Percentiles rank a stretch among this genome's conserved stretches.
Conservation (phyloP, 1,139 yeast genomes). For the Candida neerlandica region DNA sequence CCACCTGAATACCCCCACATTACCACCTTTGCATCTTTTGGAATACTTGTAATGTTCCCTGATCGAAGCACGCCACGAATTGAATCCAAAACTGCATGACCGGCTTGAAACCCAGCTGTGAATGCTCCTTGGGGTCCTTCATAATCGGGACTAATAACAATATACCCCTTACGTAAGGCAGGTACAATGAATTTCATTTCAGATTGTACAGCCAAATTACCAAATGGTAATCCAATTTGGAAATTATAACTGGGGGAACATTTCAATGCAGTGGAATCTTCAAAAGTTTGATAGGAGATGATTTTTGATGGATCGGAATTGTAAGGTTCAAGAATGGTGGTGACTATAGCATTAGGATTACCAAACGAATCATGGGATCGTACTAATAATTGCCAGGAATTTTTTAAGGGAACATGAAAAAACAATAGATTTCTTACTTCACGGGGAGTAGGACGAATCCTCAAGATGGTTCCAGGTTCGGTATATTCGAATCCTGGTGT, state of each 20-base stretch:
- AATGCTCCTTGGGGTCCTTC: conserved; percentile 25
- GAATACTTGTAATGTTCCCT: conserved; percentile 23
- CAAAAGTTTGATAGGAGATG: conserved; percentile 21
- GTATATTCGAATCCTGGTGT: conserved; percentile 27
- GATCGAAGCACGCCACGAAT: conserved; percentile 24
- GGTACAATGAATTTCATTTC: conserved; percentile 24
- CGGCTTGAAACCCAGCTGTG: conserved; percentile 27
- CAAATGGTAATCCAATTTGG: conserved; percentile 14
- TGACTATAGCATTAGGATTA: conserved; percentile 31
- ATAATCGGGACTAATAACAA: conserved; percentile 29
- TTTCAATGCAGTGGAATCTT: conserved; percentile 17
- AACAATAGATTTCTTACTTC: conserved; percentile 19
- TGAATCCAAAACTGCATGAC: conserved; percentile 26
- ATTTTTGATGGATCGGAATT: conserved; percentile 26
- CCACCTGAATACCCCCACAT: conserved; percentile 38
- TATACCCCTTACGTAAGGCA: conserved; percentile 29
- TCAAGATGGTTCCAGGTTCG: conserved; percentile 29
- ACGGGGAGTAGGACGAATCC: conserved; percentile 25
- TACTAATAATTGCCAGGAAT: conserved; percentile 35
- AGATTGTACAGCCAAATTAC: conserved; percentile 18
- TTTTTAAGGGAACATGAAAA: conserved; percentile 17
- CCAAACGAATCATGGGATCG: conserved; percentile 35
- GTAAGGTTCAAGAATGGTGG: conserved; percentile 35
- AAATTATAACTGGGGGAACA: conserved; percentile 21
- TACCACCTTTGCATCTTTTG: conserved; percentile 21